Conservation (phyloP, 176 grass and related monocot genomes). For the Oryza glumipatula region DNA sequence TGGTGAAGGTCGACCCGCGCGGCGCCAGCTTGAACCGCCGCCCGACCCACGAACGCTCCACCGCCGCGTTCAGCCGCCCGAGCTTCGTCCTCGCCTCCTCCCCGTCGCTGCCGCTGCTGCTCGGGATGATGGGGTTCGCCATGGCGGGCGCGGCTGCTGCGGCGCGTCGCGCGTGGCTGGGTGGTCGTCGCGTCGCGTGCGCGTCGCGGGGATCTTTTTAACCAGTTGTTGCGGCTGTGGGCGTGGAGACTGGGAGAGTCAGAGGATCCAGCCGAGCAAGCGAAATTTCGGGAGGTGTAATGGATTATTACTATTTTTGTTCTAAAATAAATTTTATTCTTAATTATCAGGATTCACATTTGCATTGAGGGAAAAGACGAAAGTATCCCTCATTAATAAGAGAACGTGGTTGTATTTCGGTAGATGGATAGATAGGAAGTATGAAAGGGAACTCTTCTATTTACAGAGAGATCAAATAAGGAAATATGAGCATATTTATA, state of each 20-base stretch:
- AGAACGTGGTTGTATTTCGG: too few species aligned
- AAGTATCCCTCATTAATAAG: too few species aligned
- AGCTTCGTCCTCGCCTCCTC: constrained; percentile 36
- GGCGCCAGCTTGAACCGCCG: constrained; percentile 43
- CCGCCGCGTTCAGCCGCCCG: constrained; percentile 44
- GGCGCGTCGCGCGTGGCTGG: background rate
- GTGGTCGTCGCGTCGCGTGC: background rate
- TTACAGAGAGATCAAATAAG: too few species aligned
- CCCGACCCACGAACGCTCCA: constrained; percentile 54
- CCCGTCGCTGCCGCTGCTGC: background rate
- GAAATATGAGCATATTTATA: too few species aligned
- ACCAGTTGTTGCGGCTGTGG: background rate
- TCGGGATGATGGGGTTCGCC: constrained; percentile 51
- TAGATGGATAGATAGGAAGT: too few species aligned
- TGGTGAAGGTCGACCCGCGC: constrained; percentile 72
- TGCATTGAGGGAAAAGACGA: too few species aligned
- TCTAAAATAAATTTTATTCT: too few species aligned
- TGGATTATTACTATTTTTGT: background rate
- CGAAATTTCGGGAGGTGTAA: background rate
- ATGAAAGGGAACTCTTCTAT: too few species aligned
- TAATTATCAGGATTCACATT: too few species aligned
- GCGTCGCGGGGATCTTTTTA: constrained; percentile 44
- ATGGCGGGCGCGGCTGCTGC: constrained; percentile 16
- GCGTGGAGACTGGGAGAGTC: background rate
- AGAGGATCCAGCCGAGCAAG: background rate